Evolutionary conservation across 306 rosid genomes (phyloP).

Genomic region (Castanea crenata): DNA sequence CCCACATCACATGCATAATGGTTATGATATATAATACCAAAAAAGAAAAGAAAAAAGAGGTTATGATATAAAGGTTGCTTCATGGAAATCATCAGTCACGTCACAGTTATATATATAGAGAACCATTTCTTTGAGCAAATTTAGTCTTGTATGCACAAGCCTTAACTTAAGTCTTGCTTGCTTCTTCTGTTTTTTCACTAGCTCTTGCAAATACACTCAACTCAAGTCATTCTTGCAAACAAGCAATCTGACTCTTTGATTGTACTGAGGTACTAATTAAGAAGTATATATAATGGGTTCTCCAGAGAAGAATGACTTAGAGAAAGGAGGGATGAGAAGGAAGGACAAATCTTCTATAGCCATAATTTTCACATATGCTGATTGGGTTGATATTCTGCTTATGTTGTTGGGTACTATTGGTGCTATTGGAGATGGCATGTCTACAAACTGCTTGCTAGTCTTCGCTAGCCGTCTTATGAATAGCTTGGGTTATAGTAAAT

Average conservation of each 20-base stretch:
- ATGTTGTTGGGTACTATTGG: slow-evolving; percentile 80
- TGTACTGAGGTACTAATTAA: not conserved
- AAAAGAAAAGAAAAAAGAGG: not conserved
- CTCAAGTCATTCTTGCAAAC: not conserved
- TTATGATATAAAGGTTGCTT: slow-evolving; percentile 19
- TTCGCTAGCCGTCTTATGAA: slow-evolving; percentile 90
- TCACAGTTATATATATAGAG: slow-evolving; percentile 12
- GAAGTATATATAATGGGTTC: slow-evolving; percentile 36
- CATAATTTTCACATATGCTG: slow-evolving; percentile 66
- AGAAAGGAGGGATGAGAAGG: slow-evolving; percentile 18
- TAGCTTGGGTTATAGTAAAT: slow-evolving; percentile 62
- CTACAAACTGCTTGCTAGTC: slow-evolving; percentile 72
- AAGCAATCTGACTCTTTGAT: slow-evolving; percentile 3
- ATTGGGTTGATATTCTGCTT: slow-evolving; percentile 70
- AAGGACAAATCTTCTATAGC: slow-evolving; percentile 31
- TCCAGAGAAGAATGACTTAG: slow-evolving; percentile 17
- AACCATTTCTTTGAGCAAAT: not conserved
- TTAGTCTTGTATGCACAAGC: slow-evolving; percentile 3
- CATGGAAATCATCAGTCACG: slow-evolving; percentile 26
- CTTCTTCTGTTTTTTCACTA: not conserved
- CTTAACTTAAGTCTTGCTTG: too few species aligned
- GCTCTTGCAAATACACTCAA: not conserved
- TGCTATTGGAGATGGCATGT: slow-evolving; percentile 93
- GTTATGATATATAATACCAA: not conserved
- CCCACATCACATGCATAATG: slow-evolving; percentile 42